These are phyloP conservation scores for Metschnikowia henanensis DNA, from an alignment of 805 yeast genomes.

Conservation along the genomic window DNA sequence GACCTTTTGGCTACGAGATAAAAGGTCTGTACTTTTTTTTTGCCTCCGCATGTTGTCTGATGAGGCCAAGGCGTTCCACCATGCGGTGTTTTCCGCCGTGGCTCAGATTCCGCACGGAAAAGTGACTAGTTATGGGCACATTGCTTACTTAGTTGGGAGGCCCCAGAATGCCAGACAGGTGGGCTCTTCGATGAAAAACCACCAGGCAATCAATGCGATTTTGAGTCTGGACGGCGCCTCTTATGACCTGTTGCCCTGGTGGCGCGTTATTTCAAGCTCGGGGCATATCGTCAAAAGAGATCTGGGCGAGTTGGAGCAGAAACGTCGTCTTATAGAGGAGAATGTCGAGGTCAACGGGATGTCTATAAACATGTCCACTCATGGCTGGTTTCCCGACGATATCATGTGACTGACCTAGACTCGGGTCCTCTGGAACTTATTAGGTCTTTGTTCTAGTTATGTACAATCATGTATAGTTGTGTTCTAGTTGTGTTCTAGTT, in stretches of 20 bases:
- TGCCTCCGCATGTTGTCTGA: slow-evolving; percentile 21
- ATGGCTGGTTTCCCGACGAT: slow-evolving; percentile 74
- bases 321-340: slow-evolving; percentile 45
- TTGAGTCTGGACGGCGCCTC: slow-evolving; percentile 24
- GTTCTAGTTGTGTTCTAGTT: too few species aligned
- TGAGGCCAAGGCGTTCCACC: slow-evolving; percentile 57
- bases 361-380: slow-evolving; percentile 42
- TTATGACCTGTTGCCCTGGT: slow-evolving; percentile 63
- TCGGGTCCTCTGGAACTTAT: too few species aligned
- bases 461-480: too few species aligned
- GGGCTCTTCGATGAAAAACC: slow-evolving; percentile 65
- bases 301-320: slow-evolving; percentile 47
- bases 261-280: slow-evolving; percentile 68
- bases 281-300: slow-evolving; percentile 62
- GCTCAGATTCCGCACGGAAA: slow-evolving; percentile 57
- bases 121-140: slow-evolving; percentile 71
- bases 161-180: slow-evolving; percentile 76
- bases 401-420: too few species aligned
- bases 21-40: neutral
- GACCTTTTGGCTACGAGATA: too few species aligned
- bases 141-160: slow-evolving; percentile 59
- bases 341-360: slow-evolving; percentile 37
- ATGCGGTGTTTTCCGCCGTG: slow-evolving; percentile 57
- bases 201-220: slow-evolving; percentile 21
- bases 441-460: too few species aligned